These are phyloP conservation scores for Rosa lucieae DNA, from an alignment of 306 rosid species.

Conservation along the genomic window DNA sequence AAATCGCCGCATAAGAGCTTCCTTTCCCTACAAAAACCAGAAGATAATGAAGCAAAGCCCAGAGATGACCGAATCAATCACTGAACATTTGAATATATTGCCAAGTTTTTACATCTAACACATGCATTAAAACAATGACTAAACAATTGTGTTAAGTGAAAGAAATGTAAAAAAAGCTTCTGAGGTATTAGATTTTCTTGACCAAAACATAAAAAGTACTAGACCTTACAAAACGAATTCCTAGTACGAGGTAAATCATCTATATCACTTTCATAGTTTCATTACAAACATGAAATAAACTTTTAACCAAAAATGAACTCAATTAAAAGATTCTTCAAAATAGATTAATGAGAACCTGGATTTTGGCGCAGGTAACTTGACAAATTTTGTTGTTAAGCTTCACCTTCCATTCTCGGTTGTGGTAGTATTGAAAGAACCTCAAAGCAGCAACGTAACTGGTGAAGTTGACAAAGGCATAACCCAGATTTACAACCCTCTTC, in stretches of 20 bases:
- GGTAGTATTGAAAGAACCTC: conserved; percentile 27
- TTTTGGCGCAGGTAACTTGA: conserved; percentile 40
- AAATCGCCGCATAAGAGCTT: conserved; percentile 23
- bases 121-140: background rate
- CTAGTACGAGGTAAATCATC: too few species aligned
- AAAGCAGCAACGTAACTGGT: conserved; percentile 35
- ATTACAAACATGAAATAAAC: background rate
- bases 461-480: conserved; percentile 71
- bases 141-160: background rate
- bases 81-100: background rate
- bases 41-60: background rate
- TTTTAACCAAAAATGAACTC: background rate
- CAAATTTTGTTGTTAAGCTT: conserved; percentile 36
- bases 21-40: conserved; percentile 40
- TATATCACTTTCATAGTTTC: background rate
- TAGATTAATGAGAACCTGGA: conserved; percentile 35
- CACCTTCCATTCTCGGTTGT: conserved; percentile 41
- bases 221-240: background rate
- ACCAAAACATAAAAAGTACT: background rate
- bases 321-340: background rate
- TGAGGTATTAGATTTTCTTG: background rate
- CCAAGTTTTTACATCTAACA: background rate
- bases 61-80: background rate
- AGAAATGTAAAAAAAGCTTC: background rate
- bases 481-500: conserved; percentile 39